Base-by-base conservation (phyloP, 805 yeast species). In the Clavispora phyllophila region DNA sequence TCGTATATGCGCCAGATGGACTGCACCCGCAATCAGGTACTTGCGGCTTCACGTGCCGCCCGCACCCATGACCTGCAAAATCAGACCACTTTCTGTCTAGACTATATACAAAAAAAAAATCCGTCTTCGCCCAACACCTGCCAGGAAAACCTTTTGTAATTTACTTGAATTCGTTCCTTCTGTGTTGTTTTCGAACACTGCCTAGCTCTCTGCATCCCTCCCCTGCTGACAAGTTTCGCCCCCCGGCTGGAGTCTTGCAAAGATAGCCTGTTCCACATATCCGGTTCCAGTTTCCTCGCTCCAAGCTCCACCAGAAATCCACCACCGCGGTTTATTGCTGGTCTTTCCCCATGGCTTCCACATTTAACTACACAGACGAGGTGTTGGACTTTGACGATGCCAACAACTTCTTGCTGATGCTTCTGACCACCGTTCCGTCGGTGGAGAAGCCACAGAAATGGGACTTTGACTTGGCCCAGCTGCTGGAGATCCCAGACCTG, bases 301-400 rank as follows among this genome's bases (percentile, higher is more conserved):
- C 29, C n/a, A 10, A 8, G 2, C 33, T 2, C 20, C 20, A 17
- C 20, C 31, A 5, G 18, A 5, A n/a, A 2, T 6, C 10, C 17
- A 17, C 18, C 13, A 25, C 14, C 13, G 28, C 28, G 14, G 28
- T 13, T 25, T 9, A 8, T 25, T 25, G 28, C 28, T 13, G 28
- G 28, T 2, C 12, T 33, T 22, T 6, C 24, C 28, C 29, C 9
- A 35, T 35, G 37, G 28, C 37, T 17, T 22, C 28, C 27, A 20
- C 32, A 3, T 37, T 24, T 14, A 20, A 18, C 5, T 37, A 27
- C 20, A 12, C 33, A 4, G 47, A 40, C 28, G 33, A 47, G 9
- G 23, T 35, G 13, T 46, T 45, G 34, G 50, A 47, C 41, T 49
- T 47, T 33, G 49, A 49, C 26, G 50, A 47, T 20, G 46, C 49